Evolutionary conservation across 805 yeast species (phyloP).

Genomic region (Saccharomycopsis selenospora): DNA sequence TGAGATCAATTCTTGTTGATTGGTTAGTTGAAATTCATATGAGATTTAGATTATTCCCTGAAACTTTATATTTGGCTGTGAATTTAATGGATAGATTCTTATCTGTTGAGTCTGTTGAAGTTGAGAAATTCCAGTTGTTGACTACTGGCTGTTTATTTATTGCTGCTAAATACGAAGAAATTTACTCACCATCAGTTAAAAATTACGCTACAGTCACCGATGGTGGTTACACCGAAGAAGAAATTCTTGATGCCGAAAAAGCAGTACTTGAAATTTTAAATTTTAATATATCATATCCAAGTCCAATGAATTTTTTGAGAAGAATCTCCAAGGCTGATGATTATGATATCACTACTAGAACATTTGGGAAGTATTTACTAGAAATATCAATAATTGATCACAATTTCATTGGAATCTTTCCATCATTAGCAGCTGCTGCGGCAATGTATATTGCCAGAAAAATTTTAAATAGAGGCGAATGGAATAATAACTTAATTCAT

Average conservation of each 20-base stretch:
- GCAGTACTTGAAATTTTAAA: constrained; percentile 62
- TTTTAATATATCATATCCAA: constrained; percentile 77
- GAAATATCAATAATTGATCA: constrained; percentile 75
- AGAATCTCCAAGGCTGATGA: constrained; percentile 87
- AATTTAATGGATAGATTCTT: constrained; percentile 84
- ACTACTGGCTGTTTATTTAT: constrained; percentile 83
- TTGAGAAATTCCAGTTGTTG: constrained; percentile 73
- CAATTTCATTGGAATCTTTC: constrained; percentile 62
- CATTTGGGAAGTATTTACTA: constrained; percentile 75
- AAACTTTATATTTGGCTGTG: constrained; percentile 74
- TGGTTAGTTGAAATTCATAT: constrained; percentile 90
- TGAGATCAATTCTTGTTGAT: constrained; percentile 84
- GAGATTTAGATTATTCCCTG: constrained; percentile 76
- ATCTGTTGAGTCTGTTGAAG: constrained; percentile 63
- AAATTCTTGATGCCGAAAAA: constrained; percentile 77
- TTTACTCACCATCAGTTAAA: constrained; percentile 75
- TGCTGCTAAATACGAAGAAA: constrained; percentile 93
- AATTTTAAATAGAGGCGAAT: constrained; percentile 60
- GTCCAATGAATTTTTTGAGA: constrained; percentile 83
- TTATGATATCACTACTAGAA: constrained; percentile 76
- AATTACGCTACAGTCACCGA: constrained; percentile 86
- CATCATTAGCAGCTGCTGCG: constrained; percentile 78
- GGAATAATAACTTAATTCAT: constrained; percentile 84
- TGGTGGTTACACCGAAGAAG: constrained; percentile 74
- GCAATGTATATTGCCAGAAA: constrained; percentile 78